Conservation (phyloP, 2,329 filamentous ascomycete species). For the Paraconiothyrium sp. region DNA sequence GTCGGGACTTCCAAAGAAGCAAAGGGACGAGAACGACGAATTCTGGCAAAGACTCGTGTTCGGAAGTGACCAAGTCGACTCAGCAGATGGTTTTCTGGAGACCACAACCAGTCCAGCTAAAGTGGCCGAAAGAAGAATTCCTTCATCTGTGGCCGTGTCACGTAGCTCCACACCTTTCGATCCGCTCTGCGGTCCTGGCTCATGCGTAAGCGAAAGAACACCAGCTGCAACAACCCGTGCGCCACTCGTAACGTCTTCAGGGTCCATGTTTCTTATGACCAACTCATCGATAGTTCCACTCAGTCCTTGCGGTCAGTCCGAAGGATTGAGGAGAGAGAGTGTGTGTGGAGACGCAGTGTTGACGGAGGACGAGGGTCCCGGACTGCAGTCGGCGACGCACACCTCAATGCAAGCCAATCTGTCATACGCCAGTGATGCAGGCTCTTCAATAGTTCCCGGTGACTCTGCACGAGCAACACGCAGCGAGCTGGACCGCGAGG, state of each 20-base stretch:
- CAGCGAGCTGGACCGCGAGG: constrained; percentile 26
- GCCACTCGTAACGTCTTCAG: constrained; percentile 28
- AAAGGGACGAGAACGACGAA: constrained; percentile 31
- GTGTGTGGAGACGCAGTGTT: constrained; percentile 9
- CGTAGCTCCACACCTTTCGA: constrained; percentile 33
- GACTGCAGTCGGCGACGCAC: constrained; percentile 33
- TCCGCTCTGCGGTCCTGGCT: constrained; percentile 22
- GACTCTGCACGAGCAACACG: constrained; percentile 31
- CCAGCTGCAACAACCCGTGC: constrained; percentile 29
- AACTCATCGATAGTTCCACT: constrained; percentile 27
- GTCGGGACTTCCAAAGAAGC: constrained; percentile 3
- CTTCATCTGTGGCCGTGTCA: constrained; percentile 32
- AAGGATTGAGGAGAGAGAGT: constrained; percentile 8
- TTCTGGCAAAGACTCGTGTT: constrained; percentile 48
- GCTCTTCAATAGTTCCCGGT: constrained; percentile 22
- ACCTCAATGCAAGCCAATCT: constrained; percentile 37
- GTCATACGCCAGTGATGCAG: constrained; percentile 27
- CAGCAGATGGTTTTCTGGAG: constrained; percentile 14
- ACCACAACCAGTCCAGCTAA: constrained; percentile 11
- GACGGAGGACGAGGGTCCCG: constrained; percentile 25
- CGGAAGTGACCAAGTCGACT: constrained; percentile 26
- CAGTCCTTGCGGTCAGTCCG: constrained; percentile 15
- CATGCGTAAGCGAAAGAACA: constrained; percentile 35
- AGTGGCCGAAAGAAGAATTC: constrained; percentile 24
- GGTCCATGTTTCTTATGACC: constrained; percentile 22